These are phyloP conservation scores for Fusarium duplospermum DNA, from an alignment of 2,329 filamentous ascomycete genomes.

Conservation along the genomic window DNA sequence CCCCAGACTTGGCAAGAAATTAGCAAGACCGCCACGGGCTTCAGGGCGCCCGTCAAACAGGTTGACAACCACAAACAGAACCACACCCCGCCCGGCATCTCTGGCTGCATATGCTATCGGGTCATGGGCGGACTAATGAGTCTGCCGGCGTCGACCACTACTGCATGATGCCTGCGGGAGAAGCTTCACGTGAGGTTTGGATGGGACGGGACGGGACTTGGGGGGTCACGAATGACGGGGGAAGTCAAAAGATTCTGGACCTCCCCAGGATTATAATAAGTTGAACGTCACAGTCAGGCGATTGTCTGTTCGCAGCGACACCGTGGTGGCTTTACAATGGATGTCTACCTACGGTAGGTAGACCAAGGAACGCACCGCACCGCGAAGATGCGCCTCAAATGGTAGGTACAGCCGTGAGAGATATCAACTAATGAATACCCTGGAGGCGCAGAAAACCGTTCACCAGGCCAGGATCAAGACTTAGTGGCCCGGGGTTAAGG, in stretches of 20 bases:
- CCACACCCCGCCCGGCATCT: not conserved
- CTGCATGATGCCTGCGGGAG: slow-evolving; percentile 2
- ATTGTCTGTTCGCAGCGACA: not conserved
- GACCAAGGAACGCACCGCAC: not conserved
- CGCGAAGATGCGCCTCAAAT: not conserved
- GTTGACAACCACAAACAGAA: not conserved
- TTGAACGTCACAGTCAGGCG: slow-evolving; percentile 9
- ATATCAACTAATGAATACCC: not conserved
- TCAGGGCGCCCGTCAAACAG: not conserved
- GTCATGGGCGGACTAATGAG: not conserved
- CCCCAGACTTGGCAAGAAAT: slow-evolving; percentile 28
- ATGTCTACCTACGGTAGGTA: too few species aligned
- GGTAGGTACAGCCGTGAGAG: not conserved
- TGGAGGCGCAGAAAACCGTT: not conserved
- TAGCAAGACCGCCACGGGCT: slow-evolving; percentile 3
- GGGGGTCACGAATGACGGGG: not conserved
- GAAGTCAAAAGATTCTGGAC: slow-evolving; percentile 2
- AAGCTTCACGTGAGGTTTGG: slow-evolving; percentile 14
- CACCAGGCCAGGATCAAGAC: not conserved
- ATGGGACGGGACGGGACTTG: not conserved
- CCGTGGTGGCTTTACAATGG: not conserved
- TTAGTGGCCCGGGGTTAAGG: not conserved
- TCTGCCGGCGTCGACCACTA: slow-evolving; percentile 5
- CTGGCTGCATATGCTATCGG: slow-evolving; percentile 3
- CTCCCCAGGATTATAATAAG: not conserved